Evolutionary conservation across 2,329 filamentous ascomycete genomes (phyloP).

Genomic region (Chrysosporium queenslandicum): DNA sequence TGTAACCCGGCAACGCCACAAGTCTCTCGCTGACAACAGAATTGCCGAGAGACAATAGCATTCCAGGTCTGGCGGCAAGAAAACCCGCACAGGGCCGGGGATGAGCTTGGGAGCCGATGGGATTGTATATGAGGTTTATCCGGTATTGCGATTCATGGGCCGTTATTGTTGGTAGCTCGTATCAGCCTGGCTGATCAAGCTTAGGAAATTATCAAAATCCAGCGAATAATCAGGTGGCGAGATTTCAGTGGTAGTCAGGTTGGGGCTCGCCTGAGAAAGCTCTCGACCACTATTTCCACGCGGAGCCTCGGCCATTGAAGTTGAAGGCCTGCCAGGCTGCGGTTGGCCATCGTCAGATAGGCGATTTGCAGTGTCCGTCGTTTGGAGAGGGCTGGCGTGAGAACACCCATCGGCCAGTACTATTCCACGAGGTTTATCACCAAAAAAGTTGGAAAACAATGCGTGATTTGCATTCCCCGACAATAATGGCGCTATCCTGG

Average conservation of each 20-base stretch:
- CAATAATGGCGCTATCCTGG: not conserved
- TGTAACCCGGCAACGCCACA: no score
- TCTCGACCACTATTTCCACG: not conserved
- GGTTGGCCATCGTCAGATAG: not conserved
- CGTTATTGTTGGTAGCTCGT: not conserved
- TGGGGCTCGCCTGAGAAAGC: not conserved
- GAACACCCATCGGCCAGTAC: not conserved
- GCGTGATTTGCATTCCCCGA: slow-evolving; percentile 1
- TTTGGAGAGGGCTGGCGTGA: not conserved
- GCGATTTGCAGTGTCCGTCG: not conserved
- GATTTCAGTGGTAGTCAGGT: slow-evolving; percentile 1
- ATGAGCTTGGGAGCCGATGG: not conserved
- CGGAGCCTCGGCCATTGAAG: not conserved
- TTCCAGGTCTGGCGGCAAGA: no score
- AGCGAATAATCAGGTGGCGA: slow-evolving; percentile 13
- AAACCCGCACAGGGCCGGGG: not conserved
- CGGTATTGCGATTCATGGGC: not conserved
- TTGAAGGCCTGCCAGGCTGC: not conserved
- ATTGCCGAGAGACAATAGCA: no score
- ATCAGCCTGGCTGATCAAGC: slow-evolving; percentile 5
- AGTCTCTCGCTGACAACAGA: no score
- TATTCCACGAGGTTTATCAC: slow-evolving; percentile 4
- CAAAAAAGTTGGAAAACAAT: slow-evolving; percentile 10
- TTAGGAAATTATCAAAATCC: slow-evolving; percentile 11
- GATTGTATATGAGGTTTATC: no score